A percentile compares a stretch with the other conserved stretches of the same genome.
These are phyloP conservation scores for Hypoxylon intermedium DNA, from an alignment of 495 filamentous ascomycete species.

Conservation along the genomic window DNA sequence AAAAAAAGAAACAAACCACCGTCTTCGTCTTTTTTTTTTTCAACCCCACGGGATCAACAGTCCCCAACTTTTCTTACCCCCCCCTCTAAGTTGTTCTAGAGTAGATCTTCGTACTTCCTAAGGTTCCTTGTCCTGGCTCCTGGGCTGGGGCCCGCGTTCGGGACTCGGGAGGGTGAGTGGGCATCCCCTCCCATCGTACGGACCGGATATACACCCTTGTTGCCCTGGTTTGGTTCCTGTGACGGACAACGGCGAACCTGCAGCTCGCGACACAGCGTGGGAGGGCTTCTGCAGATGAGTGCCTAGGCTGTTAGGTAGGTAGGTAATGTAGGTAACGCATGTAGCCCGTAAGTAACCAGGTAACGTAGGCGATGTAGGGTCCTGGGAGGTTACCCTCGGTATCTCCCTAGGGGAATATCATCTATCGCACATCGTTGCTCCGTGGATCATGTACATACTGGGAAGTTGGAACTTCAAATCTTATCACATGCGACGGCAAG, in stretches of 20 bases:
- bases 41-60: constrained; percentile 32
- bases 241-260: constrained; percentile 33
- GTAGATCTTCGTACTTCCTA: constrained; percentile 23
- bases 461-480: constrained; percentile 17
- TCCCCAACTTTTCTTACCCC: constrained; percentile 28
- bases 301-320: background rate
- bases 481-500: constrained; percentile 7
- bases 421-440: constrained; percentile 18
- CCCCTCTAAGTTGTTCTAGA: constrained; percentile 28
- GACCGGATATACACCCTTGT: no score
- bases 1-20: constrained; percentile 24
- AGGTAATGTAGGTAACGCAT: no score
- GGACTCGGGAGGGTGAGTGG: constrained; percentile 22
- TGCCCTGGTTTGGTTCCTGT: constrained; percentile 18
- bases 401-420: background rate
- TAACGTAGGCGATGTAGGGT: background rate
- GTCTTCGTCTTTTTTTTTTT: background rate
- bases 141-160: background rate
- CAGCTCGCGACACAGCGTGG: constrained; percentile 32
- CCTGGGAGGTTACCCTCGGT: background rate
- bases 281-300: constrained; percentile 11
- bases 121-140: constrained; percentile 5
- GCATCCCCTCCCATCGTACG: background rate
- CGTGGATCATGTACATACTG: constrained; percentile 27
- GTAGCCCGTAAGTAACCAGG: background rate